Evolutionary conservation across 2,329 filamentous ascomycete species (phyloP), one percentile per base, ranked within the genome.

Genomic region (Aspergillus floridensis): DNA sequence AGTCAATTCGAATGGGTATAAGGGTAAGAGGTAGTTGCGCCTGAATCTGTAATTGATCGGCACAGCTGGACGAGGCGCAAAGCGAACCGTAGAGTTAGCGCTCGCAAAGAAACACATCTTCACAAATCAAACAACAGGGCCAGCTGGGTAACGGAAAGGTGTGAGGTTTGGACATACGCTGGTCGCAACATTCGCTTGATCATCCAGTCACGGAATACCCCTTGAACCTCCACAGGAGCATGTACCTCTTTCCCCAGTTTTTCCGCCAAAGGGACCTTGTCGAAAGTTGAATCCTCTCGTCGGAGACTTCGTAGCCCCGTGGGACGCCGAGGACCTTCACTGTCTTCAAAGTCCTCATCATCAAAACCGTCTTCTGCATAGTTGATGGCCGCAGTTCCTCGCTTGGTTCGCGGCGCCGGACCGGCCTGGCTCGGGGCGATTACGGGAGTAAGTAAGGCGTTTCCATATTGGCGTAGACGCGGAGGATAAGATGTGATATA

Each of bases 351-450:
- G 70, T 93, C 80, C 44, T 82, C 80, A 62, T 88, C 92, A 66
- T 97, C 93, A 71, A 89, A 96, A 50, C 93, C 93, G 74, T 98
- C 93, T 74, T 99, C 95, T 24, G 95, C 93, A 73, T 99, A 99
- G 79, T 97, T 99, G 78, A 98, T 95, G 64, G 93, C 91, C 35
- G 91, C 95, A 2, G 95, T 98, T 59, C 95, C 95, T 76, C 95
- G 89, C 81, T 99, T 98, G 8, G 95, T 96, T 73, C 93, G 87
- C 68, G 91, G 84, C 60, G 85, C 80, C 44, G 88, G 85, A 24
- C 86, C 88, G 59, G 82, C 81, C 66, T 88, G 83, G 63, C 86
- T 87, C 57, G 84, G 84, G 63, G 89, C 90, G 62, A 93, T 85
- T 63, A 95, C 87, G 38, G 93, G 93, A 24, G 91, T 91, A 62